Percentiles rank a stretch among this genome's conserved stretches.
phyloP scores from a whole-genome alignment of 2,329 filamentous ascomycete genomes.

The Anisogramma anomala region DNA sequence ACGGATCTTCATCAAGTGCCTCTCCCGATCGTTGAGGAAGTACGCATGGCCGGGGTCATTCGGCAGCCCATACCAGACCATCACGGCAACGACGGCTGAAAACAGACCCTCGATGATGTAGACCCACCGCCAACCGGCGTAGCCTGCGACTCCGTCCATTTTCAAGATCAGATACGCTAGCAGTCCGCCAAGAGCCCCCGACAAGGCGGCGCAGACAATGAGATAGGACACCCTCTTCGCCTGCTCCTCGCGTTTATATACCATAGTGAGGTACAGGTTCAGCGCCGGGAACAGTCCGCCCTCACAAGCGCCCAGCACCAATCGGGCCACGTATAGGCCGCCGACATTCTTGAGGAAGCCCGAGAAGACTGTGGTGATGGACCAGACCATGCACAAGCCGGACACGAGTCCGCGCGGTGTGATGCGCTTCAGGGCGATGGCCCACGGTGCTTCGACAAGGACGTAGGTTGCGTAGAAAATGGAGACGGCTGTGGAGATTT shows the following conservation, averaged over 20 bases:
- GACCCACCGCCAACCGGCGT: slow-evolving; percentile 62
- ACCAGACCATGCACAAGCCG: slow-evolving; percentile 58
- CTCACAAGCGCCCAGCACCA: slow-evolving; percentile 58
- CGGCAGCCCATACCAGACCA: slow-evolving; percentile 46
- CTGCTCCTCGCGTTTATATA: slow-evolving; percentile 64
- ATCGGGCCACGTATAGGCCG: slow-evolving; percentile 53
- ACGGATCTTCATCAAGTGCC: slow-evolving; percentile 34
- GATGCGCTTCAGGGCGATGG: slow-evolving; percentile 51
- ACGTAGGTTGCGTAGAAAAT: slow-evolving; percentile 57
- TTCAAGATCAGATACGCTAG: slow-evolving; percentile 63
- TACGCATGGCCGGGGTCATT: slow-evolving; percentile 49
- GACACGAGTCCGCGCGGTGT: slow-evolving; percentile 52
- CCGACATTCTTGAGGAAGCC: slow-evolving; percentile 56
- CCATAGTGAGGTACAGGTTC: slow-evolving; percentile 60
- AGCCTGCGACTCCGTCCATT: slow-evolving; percentile 55
- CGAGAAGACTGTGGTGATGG: slow-evolving; percentile 55
- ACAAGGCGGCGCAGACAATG: slow-evolving; percentile 58
- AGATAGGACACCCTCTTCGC: slow-evolving; percentile 62
- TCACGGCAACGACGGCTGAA: slow-evolving; percentile 42
- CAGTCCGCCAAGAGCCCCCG: slow-evolving; percentile 60
- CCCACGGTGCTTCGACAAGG: slow-evolving; percentile 52
- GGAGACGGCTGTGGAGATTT: slow-evolving; percentile 59
- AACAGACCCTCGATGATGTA: slow-evolving; percentile 44
- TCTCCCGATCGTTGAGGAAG: slow-evolving; percentile 48
- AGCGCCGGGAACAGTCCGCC: slow-evolving; percentile 60